A percentile compares a stretch with the other conserved stretches of the same genome.
Evolutionary conservation across 306 rosid species (phyloP).

Genomic region (Vicia villosa): DNA sequence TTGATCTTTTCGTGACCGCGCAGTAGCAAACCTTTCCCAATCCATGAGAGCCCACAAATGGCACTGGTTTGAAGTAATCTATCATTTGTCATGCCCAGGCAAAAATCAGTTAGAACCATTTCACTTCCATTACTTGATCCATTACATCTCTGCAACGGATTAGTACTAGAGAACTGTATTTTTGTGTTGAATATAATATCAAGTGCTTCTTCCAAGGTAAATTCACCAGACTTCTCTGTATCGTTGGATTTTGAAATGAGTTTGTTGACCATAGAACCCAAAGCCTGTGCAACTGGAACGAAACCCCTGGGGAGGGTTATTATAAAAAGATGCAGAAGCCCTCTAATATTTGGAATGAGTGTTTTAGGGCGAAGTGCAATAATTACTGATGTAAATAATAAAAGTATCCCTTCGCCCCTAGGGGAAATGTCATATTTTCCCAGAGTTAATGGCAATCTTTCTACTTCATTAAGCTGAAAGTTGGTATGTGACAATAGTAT

Average conservation of each 20-base stretch:
- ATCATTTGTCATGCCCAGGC: conserved; percentile 59
- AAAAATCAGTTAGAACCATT: conserved; percentile 61
- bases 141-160: conserved; percentile 39
- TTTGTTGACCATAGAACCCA: conserved; percentile 91
- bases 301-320: conserved; percentile 63
- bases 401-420: conserved; percentile 66
- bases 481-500: conserved; percentile 58
- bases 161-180: conserved; percentile 41
- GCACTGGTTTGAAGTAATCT: conserved; percentile 66
- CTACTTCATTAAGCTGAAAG: conserved; percentile 55
- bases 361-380: conserved; percentile 63
- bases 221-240: conserved; percentile 44
- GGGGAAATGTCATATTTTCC: conserved; percentile 48
- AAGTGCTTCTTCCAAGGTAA: conserved; percentile 76
- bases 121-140: conserved; percentile 47
- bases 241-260: conserved; percentile 51
- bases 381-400: conserved; percentile 78
- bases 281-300: conserved; percentile 84
- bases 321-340: conserved; percentile 61
- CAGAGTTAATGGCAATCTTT: conserved; percentile 51
- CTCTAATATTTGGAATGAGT: conserved; percentile 57
- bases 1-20: conserved; percentile 83
- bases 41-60: conserved; percentile 88
- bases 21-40: conserved; percentile 89
- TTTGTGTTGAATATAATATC: conserved; percentile 63